Base-by-base conservation (phyloP, 495 filamentous ascomycete species). In the Penicillium nucicola region DNA sequence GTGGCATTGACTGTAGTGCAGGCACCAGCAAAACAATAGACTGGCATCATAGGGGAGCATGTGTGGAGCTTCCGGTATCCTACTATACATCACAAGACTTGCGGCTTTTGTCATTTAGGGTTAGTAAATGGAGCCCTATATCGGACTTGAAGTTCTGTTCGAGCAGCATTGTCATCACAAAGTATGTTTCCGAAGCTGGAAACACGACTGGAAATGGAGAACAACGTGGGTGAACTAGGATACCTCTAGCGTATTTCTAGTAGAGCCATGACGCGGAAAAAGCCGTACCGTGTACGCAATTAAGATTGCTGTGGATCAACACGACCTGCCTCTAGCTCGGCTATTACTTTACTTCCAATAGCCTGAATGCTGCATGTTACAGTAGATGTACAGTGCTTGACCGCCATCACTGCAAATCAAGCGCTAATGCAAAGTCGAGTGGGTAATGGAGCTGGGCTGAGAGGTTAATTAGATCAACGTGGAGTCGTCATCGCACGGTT, bases 261-360 rank as follows among this genome's bases (percentile, higher is more conserved):
- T 32, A 44, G 33, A 46, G 33, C 17, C 34, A 61, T 61, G 58
- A 61, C 54, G 58, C 50, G 58, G 58, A 48, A 42, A 22, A 17
- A 25, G 14, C 20, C 35, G 15, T 11, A 15, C 23, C 14, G 23
- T 42, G 20, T 18, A 32, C 41, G 25, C 25, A 19, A 55, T 51
- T 54, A 52, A 57, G 51, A 61, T 61, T 57, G 31, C 50, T 44
- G 54, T 45, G 31, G 55, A 61, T 61, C 51, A 47, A 52, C 50
- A 11, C 45, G 31, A 11, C 46, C 28, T 20, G 38, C 43, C 31
- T 40, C 50, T 18, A 36, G 20, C 17, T 23, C 45, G 42, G 43
- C 42, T 48, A 57, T 57, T 39, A 40, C 25, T 40, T 45, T 49
- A 30, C 1, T 42, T 34, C 33, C 14, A 58, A 49, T 22, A 35